A percentile compares a stretch with the other conserved stretches of the same genome.
These are phyloP conservation scores for Rubroshorea leprosula DNA, from an alignment of 345 rosid genomes.

Conservation along the genomic window DNA sequence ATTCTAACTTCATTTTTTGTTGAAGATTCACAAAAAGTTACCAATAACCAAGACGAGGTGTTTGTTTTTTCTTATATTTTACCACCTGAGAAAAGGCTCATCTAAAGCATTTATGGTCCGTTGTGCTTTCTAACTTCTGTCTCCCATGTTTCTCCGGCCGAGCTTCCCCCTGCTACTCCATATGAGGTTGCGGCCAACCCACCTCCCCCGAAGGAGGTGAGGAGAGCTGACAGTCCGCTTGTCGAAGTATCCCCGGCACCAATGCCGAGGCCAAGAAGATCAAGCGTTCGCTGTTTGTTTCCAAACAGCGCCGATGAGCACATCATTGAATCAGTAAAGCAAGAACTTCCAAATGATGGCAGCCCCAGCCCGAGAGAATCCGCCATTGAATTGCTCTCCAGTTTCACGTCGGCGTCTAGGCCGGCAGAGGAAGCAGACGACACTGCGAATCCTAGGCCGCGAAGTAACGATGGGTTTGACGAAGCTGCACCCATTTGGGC, in stretches of 20 bases:
- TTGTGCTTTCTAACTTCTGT: conserved; percentile 27
- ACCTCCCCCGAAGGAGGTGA: conserved; percentile 40
- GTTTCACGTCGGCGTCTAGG: conserved; percentile 29
- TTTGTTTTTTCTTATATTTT: background rate
- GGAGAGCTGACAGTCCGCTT: conserved; percentile 42
- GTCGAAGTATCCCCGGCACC: conserved; percentile 26
- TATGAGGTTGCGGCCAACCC: conserved; percentile 25
- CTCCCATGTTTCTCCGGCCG: conserved; percentile 36
- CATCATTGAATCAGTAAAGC: conserved; percentile 30
- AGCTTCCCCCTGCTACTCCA: conserved; percentile 23
- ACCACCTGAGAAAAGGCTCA: no score
- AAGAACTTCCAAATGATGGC: conserved; percentile 14
- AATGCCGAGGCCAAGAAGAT: conserved; percentile 61
- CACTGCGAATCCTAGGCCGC: conserved; percentile 43
- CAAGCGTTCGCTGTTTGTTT: conserved; percentile 55
- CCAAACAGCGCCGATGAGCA: conserved; percentile 35
- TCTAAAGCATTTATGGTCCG: conserved; percentile 20
- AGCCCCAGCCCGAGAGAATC: conserved; percentile 43
- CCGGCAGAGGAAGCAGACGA: conserved; percentile 23
- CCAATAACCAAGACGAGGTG: background rate
- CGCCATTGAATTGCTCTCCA: conserved; percentile 14
- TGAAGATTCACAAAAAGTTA: background rate
- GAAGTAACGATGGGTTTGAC: conserved; percentile 44
- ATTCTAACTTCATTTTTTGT: background rate
- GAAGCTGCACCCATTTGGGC: conserved; percentile 85